A percentile compares a stretch with the other conserved stretches of the same genome.
phyloP scores from a whole-genome alignment of 2,329 filamentous ascomycete species.

The Fusarium fujikuroi region DNA sequence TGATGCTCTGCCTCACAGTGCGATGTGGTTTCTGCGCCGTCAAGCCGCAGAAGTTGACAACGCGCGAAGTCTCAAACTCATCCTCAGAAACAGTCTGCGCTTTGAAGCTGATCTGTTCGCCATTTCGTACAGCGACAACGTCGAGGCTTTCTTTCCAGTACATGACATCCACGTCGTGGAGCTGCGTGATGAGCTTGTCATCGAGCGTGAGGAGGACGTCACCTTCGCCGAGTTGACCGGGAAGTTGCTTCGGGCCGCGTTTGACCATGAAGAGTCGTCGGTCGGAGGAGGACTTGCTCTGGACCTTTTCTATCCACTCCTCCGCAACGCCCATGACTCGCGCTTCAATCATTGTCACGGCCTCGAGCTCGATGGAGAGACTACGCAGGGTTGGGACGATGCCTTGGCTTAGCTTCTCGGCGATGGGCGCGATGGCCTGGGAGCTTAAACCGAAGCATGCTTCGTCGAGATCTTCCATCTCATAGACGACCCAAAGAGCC shows the following conservation, averaged over 20 bases:
- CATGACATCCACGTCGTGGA: slow-evolving; percentile 95
- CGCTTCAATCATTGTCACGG: slow-evolving; percentile 95
- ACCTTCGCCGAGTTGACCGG: slow-evolving; percentile 78
- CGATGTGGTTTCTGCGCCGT: slow-evolving; percentile 93
- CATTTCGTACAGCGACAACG: slow-evolving; percentile 87
- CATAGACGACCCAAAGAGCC: slow-evolving; percentile 92
- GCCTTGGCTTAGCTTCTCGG: slow-evolving; percentile 83
- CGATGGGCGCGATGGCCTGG: slow-evolving; percentile 86
- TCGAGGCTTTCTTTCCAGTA: slow-evolving; percentile 87
- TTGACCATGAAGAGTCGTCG: slow-evolving; percentile 99
- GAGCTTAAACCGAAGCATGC: slow-evolving; percentile 80
- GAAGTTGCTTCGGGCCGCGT: slow-evolving; percentile 68
- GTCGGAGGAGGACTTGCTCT: slow-evolving; percentile 86
- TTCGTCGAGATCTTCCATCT: slow-evolving; percentile 22
- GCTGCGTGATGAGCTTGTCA: slow-evolving; percentile 88
- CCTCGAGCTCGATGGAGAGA: slow-evolving; percentile 90
- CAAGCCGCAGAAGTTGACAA: slow-evolving; percentile 93
- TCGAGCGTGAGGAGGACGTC: slow-evolving; percentile 94
- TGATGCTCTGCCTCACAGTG: slow-evolving; percentile 96
- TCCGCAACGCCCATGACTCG: slow-evolving; percentile 97
- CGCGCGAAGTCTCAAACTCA: slow-evolving; percentile 90
- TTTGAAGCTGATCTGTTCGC: slow-evolving; percentile 78
- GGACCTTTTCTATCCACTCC: slow-evolving; percentile 92
- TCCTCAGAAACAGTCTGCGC: slow-evolving; percentile 88
- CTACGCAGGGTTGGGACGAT: slow-evolving; percentile 84